Base-by-base conservation (phyloP, 2,329 filamentous ascomycete species). In the Exophiala bonariae region DNA sequence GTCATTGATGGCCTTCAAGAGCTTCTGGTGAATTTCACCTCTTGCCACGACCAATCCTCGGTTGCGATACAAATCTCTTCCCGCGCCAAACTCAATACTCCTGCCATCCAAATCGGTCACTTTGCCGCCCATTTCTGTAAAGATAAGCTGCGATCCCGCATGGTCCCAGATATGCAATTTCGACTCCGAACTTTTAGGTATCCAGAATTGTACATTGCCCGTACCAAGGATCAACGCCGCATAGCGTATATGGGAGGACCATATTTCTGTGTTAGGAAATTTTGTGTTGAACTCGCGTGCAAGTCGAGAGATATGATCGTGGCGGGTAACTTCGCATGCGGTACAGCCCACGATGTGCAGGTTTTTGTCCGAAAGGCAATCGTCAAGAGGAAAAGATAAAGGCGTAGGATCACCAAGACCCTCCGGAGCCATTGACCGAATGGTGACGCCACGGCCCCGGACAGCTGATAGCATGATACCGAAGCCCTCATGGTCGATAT, bases 61-160 rank as follows among this genome's bases (percentile, higher is more conserved):
- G 47, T 71, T 71, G 6, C 57, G 60, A 13, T 62, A 60, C 34
- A 73, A 56, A 11, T 60, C 66, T 49, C 71, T 62, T 5, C 71
- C 71, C n/a, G 62, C 44, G 4, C 66, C 62, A 55, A 77, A 78
- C 48, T 78, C 73, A 26, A 80, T 72, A 3, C 66, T 56, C 28
- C 66, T 73, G 2, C 78, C 77, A 22, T 75, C 61, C 35, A 79
- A 60, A n/a, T 41, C 38, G 2, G 38, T 41, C 4, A 41, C 38
- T n/a, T 13, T 17, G 4, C 38, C 38, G 14, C 38, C 38, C 4
- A 31, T n/a, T 18, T 41, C 38, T 7, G 11, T 18, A 23, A 41
- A 30, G 5, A 41, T 28, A 13, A 41, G 16, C 20, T 14, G 13
- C 38, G 20, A 4, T 3, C 38, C 38, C 9, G 38, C 38, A 30